Evolutionary conservation across 1,284 basidiomycete genomes (phyloP).

Genomic region (Cutaneotrichosporon cyanovorans): DNA sequence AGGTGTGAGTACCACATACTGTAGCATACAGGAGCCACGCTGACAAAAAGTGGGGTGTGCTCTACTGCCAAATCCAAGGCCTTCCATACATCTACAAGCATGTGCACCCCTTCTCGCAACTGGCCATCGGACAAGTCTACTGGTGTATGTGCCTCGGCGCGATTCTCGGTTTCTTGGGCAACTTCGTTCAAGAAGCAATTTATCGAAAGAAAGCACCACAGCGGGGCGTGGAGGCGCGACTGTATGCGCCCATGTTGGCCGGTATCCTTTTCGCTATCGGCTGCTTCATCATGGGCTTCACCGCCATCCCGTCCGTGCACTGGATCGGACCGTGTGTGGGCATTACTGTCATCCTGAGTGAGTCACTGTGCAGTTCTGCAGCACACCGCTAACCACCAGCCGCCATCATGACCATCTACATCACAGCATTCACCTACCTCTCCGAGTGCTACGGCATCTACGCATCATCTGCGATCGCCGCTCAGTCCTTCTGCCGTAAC

Average conservation of each 20-base stretch:
- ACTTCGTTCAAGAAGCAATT: constrained; percentile 59
- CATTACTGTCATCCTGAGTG: constrained; percentile 13
- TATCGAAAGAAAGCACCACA: constrained; percentile 55
- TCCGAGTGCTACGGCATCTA: constrained; percentile 26
- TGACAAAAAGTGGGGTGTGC: constrained; percentile 58
- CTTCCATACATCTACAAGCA: constrained; percentile 56
- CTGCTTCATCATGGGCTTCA: constrained; percentile 52
- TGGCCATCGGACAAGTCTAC: constrained; percentile 59
- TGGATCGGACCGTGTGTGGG: constrained; percentile 46
- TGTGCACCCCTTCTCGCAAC: constrained; percentile 60
- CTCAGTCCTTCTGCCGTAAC: constrained; percentile 25
- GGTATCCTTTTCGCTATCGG: constrained; percentile 57
- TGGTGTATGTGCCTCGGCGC: constrained; percentile 55
- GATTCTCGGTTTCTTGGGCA: constrained; percentile 54
- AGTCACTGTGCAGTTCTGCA: too few species aligned
- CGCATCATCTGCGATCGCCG: constrained; percentile 21
- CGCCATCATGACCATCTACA: constrained; percentile 27
- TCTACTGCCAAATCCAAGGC: constrained; percentile 63
- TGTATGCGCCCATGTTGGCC: constrained; percentile 61
- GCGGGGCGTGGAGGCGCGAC: constrained; percentile 63
- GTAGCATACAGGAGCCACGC: not conserved
- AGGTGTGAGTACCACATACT: constrained; percentile 33
- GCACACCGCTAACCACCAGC: not conserved
- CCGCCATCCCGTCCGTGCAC: constrained; percentile 24
- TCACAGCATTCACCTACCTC: constrained; percentile 27